These are phyloP conservation scores for Moringa oleifera DNA, from an alignment of 345 rosid species.

Conservation along the genomic window DNA sequence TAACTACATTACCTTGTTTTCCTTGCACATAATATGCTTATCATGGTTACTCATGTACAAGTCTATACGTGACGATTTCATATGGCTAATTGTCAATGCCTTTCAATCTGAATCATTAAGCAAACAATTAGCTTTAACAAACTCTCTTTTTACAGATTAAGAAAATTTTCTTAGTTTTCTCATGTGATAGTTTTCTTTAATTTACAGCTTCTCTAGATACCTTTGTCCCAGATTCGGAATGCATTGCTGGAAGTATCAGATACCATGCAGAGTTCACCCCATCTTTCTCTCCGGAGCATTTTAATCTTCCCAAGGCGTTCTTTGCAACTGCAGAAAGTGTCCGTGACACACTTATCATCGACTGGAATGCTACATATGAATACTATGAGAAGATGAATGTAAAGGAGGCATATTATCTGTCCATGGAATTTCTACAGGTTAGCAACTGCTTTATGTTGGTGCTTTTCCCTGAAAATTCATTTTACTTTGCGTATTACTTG, in stretches of 20 bases:
- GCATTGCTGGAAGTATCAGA: conserved; percentile 54
- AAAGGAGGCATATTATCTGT: conserved; percentile 73
- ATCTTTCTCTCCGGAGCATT: conserved; percentile 51
- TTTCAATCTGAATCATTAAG: too few relatives aligned
- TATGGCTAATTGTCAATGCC: too few relatives aligned
- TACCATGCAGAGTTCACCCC: conserved; percentile 77
- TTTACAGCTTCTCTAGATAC: too few relatives aligned
- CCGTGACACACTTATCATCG: conserved; percentile 54
- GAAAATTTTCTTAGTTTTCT: too few relatives aligned
- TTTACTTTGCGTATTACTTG: background rate
- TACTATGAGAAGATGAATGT: conserved; percentile 49
- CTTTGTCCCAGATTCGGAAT: conserved; percentile 37
- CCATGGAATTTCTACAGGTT: conserved; percentile 86
- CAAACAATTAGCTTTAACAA: too few relatives aligned
- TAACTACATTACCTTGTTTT: too few relatives aligned
- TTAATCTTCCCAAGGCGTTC: conserved; percentile 63
- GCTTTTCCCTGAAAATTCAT: background rate
- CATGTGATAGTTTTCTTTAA: too few relatives aligned
- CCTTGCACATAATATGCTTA: too few relatives aligned
- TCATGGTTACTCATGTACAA: too few relatives aligned
- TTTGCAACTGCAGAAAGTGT: conserved; percentile 73
- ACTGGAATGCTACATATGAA: conserved; percentile 69
- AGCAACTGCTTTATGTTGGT: background rate
- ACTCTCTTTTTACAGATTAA: too few relatives aligned
- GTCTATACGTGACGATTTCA: too few relatives aligned